Evolutionary conservation across 139 green algal species (phyloP), one percentile per base, ranked within the genome.

Genomic region (Chlamydomonas eustigma): DNA sequence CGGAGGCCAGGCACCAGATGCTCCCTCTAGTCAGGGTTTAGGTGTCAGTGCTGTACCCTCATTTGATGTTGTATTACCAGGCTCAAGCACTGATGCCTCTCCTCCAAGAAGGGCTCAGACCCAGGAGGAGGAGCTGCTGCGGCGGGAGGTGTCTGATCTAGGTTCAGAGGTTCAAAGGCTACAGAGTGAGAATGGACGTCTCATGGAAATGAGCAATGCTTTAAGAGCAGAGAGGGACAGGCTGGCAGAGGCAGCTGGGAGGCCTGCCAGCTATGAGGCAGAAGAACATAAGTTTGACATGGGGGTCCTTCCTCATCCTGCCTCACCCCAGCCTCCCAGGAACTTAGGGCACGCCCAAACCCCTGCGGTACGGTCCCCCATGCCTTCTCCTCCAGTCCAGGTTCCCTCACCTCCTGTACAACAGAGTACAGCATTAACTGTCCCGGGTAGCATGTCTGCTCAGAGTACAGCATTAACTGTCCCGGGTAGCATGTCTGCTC

Each of bases 131-230:
- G 66, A 75, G 76, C 65, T 73, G 65, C 78, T 74, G 39, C 31
- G 30, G 72, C 71, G 51, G 50, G 68, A 72, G 50, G 44, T 74
- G 22, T 58, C 73, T 2, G 37, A 51, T 4, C 64, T 67, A 36
- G 66, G 75, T 18, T 2, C 32, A 3, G 38, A 76, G n/a, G 35
- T 84, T 8, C 31, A 39, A 35, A 66, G 70, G 28, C 75, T 88
- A 37, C 38, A 32, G 37, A 70, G 51, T 0, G 86, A 92, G 78
- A 92, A 92, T 52, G 84, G 91, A 75, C 69, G 67, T 64, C 75
- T 93, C 24, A 93, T 93, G 89, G 89, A 92, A 24, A 80, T 93
- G 68, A 90, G 89, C 73, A 92, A 87, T 68, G 81, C 76, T 3
- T 75, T 90, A 75, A 72, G 77, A 28, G 75, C 89, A 25, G 85